Base-by-base conservation (phyloP, 2,329 filamentous ascomycete species). In the Fusarium sp. region DNA sequence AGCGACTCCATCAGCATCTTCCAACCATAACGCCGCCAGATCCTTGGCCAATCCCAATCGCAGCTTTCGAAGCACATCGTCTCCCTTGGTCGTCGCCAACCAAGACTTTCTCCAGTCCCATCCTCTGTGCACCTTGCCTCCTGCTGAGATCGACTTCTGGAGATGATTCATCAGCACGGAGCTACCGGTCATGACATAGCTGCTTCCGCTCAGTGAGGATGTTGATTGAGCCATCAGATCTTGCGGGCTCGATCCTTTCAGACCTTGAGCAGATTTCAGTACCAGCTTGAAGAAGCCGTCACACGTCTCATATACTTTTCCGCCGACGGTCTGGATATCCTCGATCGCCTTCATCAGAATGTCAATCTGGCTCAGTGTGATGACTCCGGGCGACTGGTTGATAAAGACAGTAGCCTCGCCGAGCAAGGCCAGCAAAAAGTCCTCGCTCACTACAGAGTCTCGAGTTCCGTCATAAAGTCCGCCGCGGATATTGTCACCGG, bases 401-500 rank as follows among this genome's bases (percentile, higher is more conserved):
- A 97, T 86, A 70, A 98, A 94, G 2, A 94, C 89, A 4, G 96
- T 89, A 0, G 92, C 91, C 84, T 98, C 96, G 61, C 95, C 95
- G 1, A 98, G 88, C 15, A 98, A 86, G 4, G 93, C 91, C 10
- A 98, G 87, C 25, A 98, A 84, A 62, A 95, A 95, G 77, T 98
- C 96, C 71, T 97, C 94, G 76, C 94, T 94, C 20, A 98, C 93
- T 8, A 97, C 94, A 1, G 94, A 92, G 79, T 95, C 93, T 14
- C 94, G 90, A 20, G 90, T 89, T 27, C 92, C 91, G 79, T 98
- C 95, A 81, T 95, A 97, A 3, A 98, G 86, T 1, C 96, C 96
- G 65, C 96, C 96, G 66, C 94, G 93, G 77, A 98, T 97, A 80
- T 94, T 96, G 81, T 98, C 95, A 66, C 94, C 93, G 3, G 96